Percentiles rank a stretch among this genome's conserved stretches.
These are phyloP conservation scores for Colletotrichum spinosum DNA, from an alignment of 2,329 filamentous ascomycete species.

Conservation along the genomic window DNA sequence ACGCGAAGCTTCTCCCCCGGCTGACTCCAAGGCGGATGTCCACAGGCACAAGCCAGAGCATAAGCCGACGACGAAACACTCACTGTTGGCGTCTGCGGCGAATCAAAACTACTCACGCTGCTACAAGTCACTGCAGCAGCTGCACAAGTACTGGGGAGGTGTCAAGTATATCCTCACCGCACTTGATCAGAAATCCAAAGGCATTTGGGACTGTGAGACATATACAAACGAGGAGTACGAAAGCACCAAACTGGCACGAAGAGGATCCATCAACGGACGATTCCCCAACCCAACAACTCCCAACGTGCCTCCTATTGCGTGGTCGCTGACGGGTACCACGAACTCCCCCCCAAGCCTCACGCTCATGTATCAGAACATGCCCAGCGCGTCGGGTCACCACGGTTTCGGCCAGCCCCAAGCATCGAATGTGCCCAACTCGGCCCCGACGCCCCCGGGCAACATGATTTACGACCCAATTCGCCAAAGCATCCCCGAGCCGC, in stretches of 20 bases:
- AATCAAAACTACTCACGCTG: constrained; percentile 90
- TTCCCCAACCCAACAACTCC: constrained; percentile 62
- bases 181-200: constrained; percentile 87
- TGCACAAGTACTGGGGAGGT: constrained; percentile 89
- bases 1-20: constrained; percentile 65
- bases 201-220: constrained; percentile 81
- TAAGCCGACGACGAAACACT: constrained; percentile 72
- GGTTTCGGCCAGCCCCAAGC: constrained; percentile 16
- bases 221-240: constrained; percentile 81
- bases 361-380: constrained; percentile 77
- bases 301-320: constrained; percentile 73
- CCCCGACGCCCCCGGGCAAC: constrained; percentile 65
- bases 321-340: constrained; percentile 88
- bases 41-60: constrained; percentile 41
- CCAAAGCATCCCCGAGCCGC: constrained; percentile 62
- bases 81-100: constrained; percentile 81
- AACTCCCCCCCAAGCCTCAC: constrained; percentile 89
- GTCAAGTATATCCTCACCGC: constrained; percentile 89
- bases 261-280: constrained; percentile 53
- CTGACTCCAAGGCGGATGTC: constrained; percentile 40
- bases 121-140: constrained; percentile 83
- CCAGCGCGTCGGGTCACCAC: constrained; percentile 38
- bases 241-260: constrained; percentile 64
- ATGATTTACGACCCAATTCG: constrained; percentile 72
- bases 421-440: constrained; percentile 44